Conservation (phyloP, 2,329 filamentous ascomycete species). For the Pseudocercospora eumusae region DNA sequence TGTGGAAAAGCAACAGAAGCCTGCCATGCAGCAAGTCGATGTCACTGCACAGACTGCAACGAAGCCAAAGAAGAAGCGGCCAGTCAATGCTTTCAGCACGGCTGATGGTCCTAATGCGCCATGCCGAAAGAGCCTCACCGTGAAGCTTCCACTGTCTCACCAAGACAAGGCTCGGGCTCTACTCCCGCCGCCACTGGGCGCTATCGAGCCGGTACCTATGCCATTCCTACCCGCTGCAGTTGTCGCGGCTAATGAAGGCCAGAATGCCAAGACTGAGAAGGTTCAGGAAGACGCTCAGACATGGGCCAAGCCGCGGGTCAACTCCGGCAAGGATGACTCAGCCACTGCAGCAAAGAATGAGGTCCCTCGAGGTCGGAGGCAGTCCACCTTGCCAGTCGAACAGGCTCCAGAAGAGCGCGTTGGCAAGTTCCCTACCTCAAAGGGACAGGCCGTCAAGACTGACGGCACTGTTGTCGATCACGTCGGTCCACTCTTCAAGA, state of each 20-base stretch:
- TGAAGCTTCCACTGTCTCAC: constrained; percentile 5
- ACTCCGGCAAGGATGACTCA: background rate
- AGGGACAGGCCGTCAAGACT: constrained; percentile 4
- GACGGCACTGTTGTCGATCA: constrained; percentile 17
- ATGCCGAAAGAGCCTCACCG: background rate
- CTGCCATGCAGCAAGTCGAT: background rate
- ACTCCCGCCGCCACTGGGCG: background rate
- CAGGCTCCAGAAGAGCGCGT: background rate
- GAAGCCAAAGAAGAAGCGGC: constrained; percentile 23
- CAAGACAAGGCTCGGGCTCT: constrained; percentile 2
- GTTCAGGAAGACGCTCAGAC: background rate
- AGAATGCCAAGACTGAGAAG: constrained; percentile 1
- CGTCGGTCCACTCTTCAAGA: constrained; percentile 28
- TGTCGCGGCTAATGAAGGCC: background rate
- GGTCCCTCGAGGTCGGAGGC: background rate
- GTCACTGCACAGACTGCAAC: background rate
- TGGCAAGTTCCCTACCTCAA: background rate
- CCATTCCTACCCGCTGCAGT: background rate
- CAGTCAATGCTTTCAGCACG: constrained; percentile 24
- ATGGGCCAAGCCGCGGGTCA: background rate
- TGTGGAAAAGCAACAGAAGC: background rate
- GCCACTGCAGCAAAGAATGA: background rate
- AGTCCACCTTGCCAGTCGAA: background rate
- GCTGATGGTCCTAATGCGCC: constrained; percentile 4
- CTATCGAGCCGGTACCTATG: background rate